These are phyloP conservation scores for Elsinoe perseae DNA, from an alignment of 2,329 filamentous ascomycete species.

Conservation along the genomic window DNA sequence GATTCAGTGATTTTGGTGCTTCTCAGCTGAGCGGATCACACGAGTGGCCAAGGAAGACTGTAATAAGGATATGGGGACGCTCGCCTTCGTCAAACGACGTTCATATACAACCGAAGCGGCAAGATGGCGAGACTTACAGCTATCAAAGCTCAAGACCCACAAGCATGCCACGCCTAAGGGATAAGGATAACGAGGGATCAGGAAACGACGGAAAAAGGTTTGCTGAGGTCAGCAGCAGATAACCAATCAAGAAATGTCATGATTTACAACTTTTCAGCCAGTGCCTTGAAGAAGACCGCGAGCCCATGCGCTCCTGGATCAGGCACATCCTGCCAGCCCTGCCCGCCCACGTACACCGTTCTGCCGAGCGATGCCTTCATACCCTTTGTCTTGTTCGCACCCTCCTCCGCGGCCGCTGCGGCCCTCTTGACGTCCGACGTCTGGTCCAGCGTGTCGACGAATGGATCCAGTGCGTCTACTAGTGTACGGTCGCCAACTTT, in stretches of 20 bases:
- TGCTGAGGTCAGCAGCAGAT: slow-evolving; percentile 15
- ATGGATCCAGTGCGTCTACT: slow-evolving; percentile 82
- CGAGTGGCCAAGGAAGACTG: neutral
- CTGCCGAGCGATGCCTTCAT: slow-evolving; percentile 86
- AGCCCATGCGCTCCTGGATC: slow-evolving; percentile 74
- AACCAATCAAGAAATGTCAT: slow-evolving; percentile 15
- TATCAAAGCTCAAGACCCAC: neutral
- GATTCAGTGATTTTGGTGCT: slow-evolving; percentile 80
- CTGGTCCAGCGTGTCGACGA: slow-evolving; percentile 62
- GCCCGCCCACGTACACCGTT: slow-evolving; percentile 72
- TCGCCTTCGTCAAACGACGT: too few relatives aligned
- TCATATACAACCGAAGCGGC: too few relatives aligned
- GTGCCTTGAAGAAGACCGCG: slow-evolving; percentile 70
- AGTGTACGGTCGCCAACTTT: slow-evolving; percentile 82
- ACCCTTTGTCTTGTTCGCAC: slow-evolving; percentile 75
- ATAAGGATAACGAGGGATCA: neutral
- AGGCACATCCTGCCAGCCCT: slow-evolving; percentile 63
- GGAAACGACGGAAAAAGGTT: neutral
- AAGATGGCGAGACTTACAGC: too few relatives aligned
- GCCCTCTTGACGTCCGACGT: slow-evolving; percentile 63
- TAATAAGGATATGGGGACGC: too few relatives aligned
- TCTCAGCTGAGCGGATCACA: slow-evolving; percentile 53
- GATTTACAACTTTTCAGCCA: slow-evolving; percentile 43
- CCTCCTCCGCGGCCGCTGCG: slow-evolving; percentile 64
- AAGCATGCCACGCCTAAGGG: too few relatives aligned